Evolutionary conservation across 148 eudicot genomes (phyloP).

Genomic region (Rhododendron ferrugineum): DNA sequence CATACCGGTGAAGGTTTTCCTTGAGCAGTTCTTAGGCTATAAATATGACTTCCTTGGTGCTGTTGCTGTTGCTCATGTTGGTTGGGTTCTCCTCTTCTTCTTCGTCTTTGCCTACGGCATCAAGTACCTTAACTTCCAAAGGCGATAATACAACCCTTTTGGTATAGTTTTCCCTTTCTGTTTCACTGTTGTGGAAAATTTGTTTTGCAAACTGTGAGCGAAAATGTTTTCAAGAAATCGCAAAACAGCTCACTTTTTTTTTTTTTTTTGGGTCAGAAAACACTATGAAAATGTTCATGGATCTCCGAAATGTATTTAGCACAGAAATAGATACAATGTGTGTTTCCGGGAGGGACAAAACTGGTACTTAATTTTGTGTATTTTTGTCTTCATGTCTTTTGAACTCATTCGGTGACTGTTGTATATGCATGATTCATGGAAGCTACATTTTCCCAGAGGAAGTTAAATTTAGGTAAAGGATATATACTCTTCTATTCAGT

Average conservation of each 20-base stretch:
- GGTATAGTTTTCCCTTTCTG: neutral
- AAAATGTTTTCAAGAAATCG: neutral
- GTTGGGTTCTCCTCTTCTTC: conserved; percentile 33
- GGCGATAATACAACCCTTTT: conserved; percentile 18
- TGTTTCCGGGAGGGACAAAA: neutral
- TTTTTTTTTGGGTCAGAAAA: neutral
- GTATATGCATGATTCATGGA: neutral
- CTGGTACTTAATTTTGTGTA: neutral
- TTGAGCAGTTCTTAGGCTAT: conserved; percentile 20
- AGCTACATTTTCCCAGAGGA: neutral
- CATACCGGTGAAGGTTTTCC: conserved; percentile 17
- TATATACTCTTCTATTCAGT: neutral
- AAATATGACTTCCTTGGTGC: conserved; percentile 31
- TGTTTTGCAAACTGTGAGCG: neutral
- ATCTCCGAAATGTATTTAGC: neutral
- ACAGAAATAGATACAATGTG: neutral
- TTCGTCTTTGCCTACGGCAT: conserved; percentile 36
- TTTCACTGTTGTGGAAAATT: neutral
- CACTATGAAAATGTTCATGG: neutral
- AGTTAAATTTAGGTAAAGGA: neutral
- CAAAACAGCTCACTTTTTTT: too few species aligned
- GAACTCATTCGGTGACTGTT: neutral
- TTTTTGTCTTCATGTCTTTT: neutral
- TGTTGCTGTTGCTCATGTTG: conserved; percentile 33
- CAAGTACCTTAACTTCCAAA: conserved; percentile 41